Evolutionary conservation across 805 yeast species (phyloP), one percentile per base, ranked within the genome.

Genomic region (Barnettozyma sp.): DNA sequence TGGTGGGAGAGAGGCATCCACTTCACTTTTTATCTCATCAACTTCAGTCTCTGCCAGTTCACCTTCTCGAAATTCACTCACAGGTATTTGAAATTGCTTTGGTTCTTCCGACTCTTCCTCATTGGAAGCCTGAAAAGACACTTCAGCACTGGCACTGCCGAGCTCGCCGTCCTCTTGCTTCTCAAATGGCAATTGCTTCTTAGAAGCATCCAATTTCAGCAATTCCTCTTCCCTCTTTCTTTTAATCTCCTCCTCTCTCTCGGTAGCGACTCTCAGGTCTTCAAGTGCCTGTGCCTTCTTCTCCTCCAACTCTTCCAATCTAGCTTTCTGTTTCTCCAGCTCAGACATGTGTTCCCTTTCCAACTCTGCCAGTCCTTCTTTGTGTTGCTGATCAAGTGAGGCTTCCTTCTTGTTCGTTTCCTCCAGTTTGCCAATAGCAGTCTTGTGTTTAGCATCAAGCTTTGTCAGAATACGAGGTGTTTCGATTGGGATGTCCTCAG

Each of bases 1-100:
- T 14, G 21, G 28, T 22, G 33, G 33, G 9, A 34, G 17, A n/a
- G 28, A 34, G 24, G 37, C 40, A 19, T 26, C 37, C 13, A 27
- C 33, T 25, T 39, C 43, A 21, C 35, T 23, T 17, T 35, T 32
- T 19, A 42, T 10, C 19, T 40, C 46, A 22, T 41, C 50, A 24
- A 23, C 38, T 28, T 34, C 45, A 20, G 33, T 42, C 26, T 22
- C 38, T 8, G 24, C 42, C 17, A 39, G 17, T 26, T 33, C 39
- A 22, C 34, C 39, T 18, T 39, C 39, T 27, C 31, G 29, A 3
- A 36, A 36, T 26, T 33, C 34, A 30, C 29, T 19, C 17, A 35
- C 42, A 13, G 42, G 42, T 11, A 39, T 30, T n/a, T 35, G 34
- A 7, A 39, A 22, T 22, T 31, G 15, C 22, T 29, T 39, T 17